Evolutionary conservation across 192 early-diverging fungal species (phyloP).

Genomic region (Backusella macrospora): DNA sequence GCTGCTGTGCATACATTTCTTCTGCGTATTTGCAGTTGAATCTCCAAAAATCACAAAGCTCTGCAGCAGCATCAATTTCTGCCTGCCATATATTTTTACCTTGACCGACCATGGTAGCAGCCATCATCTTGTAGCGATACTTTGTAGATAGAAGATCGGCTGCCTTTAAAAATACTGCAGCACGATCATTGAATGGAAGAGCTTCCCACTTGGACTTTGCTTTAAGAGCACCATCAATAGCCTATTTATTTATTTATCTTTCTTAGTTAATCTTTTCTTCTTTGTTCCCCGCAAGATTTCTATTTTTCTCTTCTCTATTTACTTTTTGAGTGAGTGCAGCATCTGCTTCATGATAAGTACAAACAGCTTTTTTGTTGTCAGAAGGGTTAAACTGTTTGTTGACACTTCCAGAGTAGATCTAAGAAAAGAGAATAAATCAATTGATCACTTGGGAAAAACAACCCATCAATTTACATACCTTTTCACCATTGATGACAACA

Average conservation of each 20-base stretch:
- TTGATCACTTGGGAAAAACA: too few relatives aligned
- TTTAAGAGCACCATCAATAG: constrained; percentile 83
- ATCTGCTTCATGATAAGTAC: constrained; percentile 85
- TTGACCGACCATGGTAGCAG: constrained; percentile 97
- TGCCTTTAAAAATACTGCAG: constrained; percentile 95
- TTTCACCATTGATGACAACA: constrained; percentile 84
- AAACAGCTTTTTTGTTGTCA: constrained; percentile 79
- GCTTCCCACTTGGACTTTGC: constrained; percentile 91
- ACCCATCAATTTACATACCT: constrained; percentile 46
- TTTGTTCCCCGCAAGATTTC: too few relatives aligned
- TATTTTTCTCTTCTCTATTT: not conserved
- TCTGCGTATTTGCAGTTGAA: constrained; percentile 94
- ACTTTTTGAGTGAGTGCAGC: constrained; percentile 46
- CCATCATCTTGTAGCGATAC: constrained; percentile 82
- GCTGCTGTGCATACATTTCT: constrained; percentile 93
- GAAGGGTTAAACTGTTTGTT: constrained; percentile 81
- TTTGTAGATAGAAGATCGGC: constrained; percentile 90
- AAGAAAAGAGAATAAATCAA: not conserved
- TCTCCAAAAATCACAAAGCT: constrained; percentile 92
- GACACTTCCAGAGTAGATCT: constrained; percentile 67
- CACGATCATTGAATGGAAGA: constrained; percentile 92
- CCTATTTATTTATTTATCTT: constrained; percentile 42
- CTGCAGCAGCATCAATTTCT: constrained; percentile 98
- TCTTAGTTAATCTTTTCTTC: too few relatives aligned
- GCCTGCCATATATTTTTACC: constrained; percentile 99